These are phyloP conservation scores for Saccharomycopsis synnaedendra DNA, from an alignment of 805 yeast species.

Conservation along the genomic window DNA sequence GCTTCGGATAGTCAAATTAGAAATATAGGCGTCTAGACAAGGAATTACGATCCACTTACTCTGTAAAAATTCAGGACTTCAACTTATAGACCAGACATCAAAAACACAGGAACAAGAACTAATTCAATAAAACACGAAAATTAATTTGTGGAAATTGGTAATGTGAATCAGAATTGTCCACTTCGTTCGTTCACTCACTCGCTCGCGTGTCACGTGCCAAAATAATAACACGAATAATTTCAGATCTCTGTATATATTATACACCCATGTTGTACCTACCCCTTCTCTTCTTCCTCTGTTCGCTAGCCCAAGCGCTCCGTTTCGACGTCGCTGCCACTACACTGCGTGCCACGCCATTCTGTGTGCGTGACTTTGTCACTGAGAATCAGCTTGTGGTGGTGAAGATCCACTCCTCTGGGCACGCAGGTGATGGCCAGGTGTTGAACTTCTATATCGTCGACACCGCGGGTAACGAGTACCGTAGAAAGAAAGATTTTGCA, in stretches of 20 bases:
- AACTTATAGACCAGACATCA: too few species aligned
- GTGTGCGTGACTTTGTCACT: constrained; percentile 85
- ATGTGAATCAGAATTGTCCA: too few species aligned
- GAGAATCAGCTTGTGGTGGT: constrained; percentile 84
- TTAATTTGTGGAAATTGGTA: too few species aligned
- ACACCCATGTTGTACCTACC: neutral
- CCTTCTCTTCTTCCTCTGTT: neutral
- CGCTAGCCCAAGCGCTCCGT: constrained; percentile 10
- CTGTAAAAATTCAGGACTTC: too few species aligned
- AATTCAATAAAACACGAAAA: too few species aligned
- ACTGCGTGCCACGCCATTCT: constrained; percentile 36
- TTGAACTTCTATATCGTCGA: constrained; percentile 62
- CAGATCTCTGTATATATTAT: neutral
- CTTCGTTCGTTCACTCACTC: too few species aligned
- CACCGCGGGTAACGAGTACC: constrained; percentile 75
- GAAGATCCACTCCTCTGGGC: constrained; percentile 63
- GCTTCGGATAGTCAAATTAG: too few species aligned
- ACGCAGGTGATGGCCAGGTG: constrained; percentile 77
- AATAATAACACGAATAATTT: neutral
- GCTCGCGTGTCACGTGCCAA: too few species aligned
- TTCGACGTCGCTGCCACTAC: constrained; percentile 14
- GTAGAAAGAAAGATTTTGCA: constrained; percentile 63
- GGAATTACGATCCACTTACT: too few species aligned
- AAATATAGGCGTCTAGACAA: too few species aligned
- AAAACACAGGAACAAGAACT: too few species aligned